These are phyloP conservation scores for Diversispora epigaea DNA, from an alignment of 192 early-diverging fungal species.

Conservation along the genomic window DNA sequence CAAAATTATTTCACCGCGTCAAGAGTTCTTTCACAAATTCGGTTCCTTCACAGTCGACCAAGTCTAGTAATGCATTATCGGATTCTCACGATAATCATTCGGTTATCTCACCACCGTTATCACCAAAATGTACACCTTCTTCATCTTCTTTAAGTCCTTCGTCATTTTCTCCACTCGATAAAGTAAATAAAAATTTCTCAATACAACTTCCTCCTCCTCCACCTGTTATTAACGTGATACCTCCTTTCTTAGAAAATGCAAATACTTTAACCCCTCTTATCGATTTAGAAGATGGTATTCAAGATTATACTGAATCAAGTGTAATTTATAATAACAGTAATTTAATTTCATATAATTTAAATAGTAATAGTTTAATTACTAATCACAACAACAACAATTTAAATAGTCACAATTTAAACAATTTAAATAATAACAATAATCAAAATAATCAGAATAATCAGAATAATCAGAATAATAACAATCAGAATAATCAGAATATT, in stretches of 20 bases:
- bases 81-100: slow-evolving; percentile 8
- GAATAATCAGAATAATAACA: neutral
- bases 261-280: neutral
- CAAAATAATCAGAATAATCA: neutral
- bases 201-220: neutral
- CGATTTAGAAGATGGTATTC: neutral
- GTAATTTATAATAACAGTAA: neutral
- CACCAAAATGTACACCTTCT: neutral
- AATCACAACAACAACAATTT: too few species aligned
- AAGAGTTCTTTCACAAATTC: slow-evolving; percentile 43
- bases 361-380: too few species aligned
- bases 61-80: neutral
- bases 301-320: slow-evolving; percentile 10
- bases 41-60: neutral
- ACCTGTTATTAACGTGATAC: slow-evolving; percentile 2
- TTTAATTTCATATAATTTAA: too few species aligned
- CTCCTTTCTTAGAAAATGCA: neutral
- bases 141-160: neutral
- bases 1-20: slow-evolving; percentile 57
- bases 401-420: too few species aligned
- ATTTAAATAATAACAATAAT: neutral
- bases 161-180: neutral
- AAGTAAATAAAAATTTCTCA: slow-evolving; percentile 19
- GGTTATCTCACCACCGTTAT: neutral
- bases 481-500: neutral